Percentiles rank a stretch among this genome's conserved stretches.
Conservation (phyloP, 306 rosid species). For the Malus orientalis region DNA sequence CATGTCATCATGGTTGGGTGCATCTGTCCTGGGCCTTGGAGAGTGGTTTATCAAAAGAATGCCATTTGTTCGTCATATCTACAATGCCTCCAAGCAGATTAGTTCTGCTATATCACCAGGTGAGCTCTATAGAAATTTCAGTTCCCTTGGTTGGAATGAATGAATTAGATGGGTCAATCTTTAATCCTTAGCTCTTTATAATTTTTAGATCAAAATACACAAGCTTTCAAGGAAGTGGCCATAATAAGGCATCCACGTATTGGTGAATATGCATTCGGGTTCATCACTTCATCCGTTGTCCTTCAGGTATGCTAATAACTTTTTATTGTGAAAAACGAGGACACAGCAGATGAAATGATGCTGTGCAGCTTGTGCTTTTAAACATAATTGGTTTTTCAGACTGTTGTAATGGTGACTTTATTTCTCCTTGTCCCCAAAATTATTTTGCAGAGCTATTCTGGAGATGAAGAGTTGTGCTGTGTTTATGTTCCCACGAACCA, state of each 20-base stretch:
- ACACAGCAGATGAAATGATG: neutral
- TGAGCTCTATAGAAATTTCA: slow-evolving; percentile 20
- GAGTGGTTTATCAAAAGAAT: slow-evolving; percentile 92
- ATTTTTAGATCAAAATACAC: slow-evolving; percentile 73
- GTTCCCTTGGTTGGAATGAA: neutral
- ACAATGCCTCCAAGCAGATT: slow-evolving; percentile 91
- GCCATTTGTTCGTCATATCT: slow-evolving; percentile 89
- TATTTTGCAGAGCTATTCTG: slow-evolving; percentile 56
- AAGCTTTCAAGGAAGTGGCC: slow-evolving; percentile 93
- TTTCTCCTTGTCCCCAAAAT: neutral
- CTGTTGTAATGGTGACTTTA: neutral
- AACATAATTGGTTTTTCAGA: neutral
- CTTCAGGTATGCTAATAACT: slow-evolving; percentile 55
- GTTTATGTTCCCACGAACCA: slow-evolving; percentile 92
- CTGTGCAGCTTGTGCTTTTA: neutral
- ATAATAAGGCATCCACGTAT: slow-evolving; percentile 88
- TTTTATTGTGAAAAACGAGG: neutral
- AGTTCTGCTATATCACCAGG: slow-evolving; percentile 94
- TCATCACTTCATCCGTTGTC: slow-evolving; percentile 72
- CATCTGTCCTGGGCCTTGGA: slow-evolving; percentile 84
- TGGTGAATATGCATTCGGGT: slow-evolving; percentile 93
- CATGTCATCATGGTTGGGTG: slow-evolving; percentile 97
- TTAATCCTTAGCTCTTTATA: neutral
- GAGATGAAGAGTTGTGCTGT: slow-evolving; percentile 81
- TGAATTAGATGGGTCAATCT: slow-evolving; percentile 7